These are phyloP conservation scores for Trametes cubensis DNA, from an alignment of 768 basidiomycete species.

Conservation along the genomic window DNA sequence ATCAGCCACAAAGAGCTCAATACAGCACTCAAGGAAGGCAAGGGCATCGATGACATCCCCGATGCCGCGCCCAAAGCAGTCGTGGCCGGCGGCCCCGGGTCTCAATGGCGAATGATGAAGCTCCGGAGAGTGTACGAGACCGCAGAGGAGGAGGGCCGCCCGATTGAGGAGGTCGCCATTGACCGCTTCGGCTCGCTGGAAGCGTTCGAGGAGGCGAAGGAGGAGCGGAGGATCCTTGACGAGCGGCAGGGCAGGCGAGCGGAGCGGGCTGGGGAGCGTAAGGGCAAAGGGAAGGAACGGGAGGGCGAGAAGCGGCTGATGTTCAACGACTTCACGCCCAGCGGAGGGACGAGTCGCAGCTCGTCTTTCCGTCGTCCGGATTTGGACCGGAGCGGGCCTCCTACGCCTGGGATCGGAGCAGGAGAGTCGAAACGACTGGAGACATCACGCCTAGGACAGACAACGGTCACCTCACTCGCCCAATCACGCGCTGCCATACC, in stretches of 20 bases:
- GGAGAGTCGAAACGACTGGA: slow-evolving; percentile 51
- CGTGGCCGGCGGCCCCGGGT: slow-evolving; percentile 88
- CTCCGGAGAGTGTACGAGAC: slow-evolving; percentile 87
- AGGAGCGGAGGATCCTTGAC: slow-evolving; percentile 84
- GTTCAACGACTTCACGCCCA: slow-evolving; percentile 65
- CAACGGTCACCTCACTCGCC: slow-evolving; percentile 50
- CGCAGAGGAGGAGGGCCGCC: slow-evolving; percentile 77
- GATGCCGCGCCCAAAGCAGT: slow-evolving; percentile 49
- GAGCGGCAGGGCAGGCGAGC: slow-evolving; percentile 67
- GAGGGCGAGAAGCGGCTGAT: slow-evolving; percentile 56
- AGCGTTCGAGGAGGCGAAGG: slow-evolving; percentile 86
- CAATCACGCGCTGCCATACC: slow-evolving; percentile 86
- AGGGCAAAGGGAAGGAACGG: slow-evolving; percentile 34
- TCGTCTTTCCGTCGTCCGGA: slow-evolving; percentile 87
- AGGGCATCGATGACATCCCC: slow-evolving; percentile 41
- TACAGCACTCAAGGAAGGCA: slow-evolving; percentile 51
- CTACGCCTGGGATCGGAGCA: slow-evolving; percentile 39
- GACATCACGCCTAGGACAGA: slow-evolving; percentile 59
- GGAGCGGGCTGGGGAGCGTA: slow-evolving; percentile 40
- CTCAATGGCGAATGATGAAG: slow-evolving; percentile 98
- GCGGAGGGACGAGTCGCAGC: slow-evolving; percentile 75
- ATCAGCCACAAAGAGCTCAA: slow-evolving; percentile 69
- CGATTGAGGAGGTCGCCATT: slow-evolving; percentile 77
- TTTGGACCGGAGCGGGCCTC: slow-evolving; percentile 51
- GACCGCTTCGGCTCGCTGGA: slow-evolving; percentile 87